These are phyloP conservation scores for Linum tenue DNA, from an alignment of 345 rosid genomes.

Conservation along the genomic window DNA sequence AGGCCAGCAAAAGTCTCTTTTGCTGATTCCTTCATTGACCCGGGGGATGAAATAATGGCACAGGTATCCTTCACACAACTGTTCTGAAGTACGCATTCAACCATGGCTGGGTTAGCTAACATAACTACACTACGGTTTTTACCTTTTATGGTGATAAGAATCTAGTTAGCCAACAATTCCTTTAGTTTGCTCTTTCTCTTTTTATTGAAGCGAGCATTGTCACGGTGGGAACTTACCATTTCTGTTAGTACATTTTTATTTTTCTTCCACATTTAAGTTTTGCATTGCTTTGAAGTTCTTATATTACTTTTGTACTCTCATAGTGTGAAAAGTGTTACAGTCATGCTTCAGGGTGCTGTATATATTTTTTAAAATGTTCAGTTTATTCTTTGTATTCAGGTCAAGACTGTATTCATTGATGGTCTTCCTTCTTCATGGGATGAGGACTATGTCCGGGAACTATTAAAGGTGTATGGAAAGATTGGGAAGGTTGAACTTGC, in stretches of 20 bases:
- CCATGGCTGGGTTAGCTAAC: neutral
- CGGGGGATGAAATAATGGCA: constrained; percentile 92
- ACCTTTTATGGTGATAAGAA: constrained; percentile 1
- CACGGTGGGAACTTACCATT: neutral
- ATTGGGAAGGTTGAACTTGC: constrained; percentile 95
- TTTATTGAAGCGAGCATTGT: neutral
- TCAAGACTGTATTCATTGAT: constrained; percentile 83
- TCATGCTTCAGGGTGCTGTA: neutral
- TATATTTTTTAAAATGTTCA: neutral
- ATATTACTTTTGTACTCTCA: neutral
- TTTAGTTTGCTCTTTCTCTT: constrained; percentile 11
- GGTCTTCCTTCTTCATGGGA: constrained; percentile 90
- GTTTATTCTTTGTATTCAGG: constrained; percentile 36
- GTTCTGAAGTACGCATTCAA: constrained; percentile 18
- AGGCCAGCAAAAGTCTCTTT: constrained; percentile 94
- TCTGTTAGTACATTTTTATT: neutral
- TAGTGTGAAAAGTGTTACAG: too few relatives aligned
- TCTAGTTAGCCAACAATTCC: neutral
- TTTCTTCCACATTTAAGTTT: neutral
- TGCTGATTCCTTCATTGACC: constrained; percentile 92
- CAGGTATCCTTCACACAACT: constrained; percentile 48
- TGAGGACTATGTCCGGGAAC: constrained; percentile 68
- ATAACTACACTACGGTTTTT: neutral
- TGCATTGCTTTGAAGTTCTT: neutral
- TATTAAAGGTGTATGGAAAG: constrained; percentile 64